Conservation (phyloP, 345 rosid genomes). For the Moricandia moricandioides region DNA sequence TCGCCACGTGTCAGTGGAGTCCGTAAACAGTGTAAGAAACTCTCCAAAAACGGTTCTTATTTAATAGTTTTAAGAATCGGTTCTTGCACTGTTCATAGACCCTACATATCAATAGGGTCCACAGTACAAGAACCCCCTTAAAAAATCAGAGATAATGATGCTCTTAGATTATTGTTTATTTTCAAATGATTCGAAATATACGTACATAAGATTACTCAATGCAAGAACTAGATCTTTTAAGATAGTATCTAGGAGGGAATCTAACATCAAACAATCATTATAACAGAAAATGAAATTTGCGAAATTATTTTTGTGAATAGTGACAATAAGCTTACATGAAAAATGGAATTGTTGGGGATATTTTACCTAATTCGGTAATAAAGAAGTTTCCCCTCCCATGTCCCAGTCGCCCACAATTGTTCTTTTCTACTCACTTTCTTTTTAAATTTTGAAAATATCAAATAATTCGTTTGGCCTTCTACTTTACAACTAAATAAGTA, state of each 20-base stretch:
- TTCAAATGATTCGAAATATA: background rate
- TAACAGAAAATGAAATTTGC: conserved; percentile 4
- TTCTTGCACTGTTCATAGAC: no score
- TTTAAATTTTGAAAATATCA: background rate
- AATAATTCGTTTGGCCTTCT: background rate
- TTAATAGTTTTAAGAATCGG: no score
- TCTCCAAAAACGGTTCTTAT: no score
- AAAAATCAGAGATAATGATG: no score
- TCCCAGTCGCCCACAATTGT: conserved; percentile 26
- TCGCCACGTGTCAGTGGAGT: no score
- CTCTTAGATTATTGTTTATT: background rate
- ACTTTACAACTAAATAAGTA: conserved; percentile 5
- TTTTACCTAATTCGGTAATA: conserved; percentile 31
- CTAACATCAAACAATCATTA: conserved; percentile 22
- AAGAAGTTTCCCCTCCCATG: conserved; percentile 33
- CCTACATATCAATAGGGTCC: no score
- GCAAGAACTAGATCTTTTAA: background rate
- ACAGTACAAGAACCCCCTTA: no score
- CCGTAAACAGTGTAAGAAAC: no score
- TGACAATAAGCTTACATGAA: conserved; percentile 30
- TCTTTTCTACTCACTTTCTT: conserved; percentile 18
- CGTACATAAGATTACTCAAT: background rate
- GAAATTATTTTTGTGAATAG: conserved; percentile 33
- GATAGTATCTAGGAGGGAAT: background rate
- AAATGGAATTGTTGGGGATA: conserved; percentile 35